Conservation (phyloP, 2,329 filamentous ascomycete species). For the Colletotrichum paranaense region DNA sequence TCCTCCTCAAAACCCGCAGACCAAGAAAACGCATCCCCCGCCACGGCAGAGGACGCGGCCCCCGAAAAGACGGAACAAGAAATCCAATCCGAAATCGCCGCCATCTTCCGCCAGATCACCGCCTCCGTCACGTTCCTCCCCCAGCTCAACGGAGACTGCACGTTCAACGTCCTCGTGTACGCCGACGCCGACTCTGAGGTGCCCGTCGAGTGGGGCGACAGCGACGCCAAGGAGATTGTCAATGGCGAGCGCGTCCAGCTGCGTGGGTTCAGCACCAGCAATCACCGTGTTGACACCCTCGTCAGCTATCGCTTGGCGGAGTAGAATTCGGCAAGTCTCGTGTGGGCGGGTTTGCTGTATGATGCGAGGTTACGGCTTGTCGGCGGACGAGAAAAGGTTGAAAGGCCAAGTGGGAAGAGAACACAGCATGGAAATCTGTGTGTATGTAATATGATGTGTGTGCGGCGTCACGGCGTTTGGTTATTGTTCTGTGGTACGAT, state of each 20-base stretch:
- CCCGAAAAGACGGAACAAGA: conserved; percentile 89
- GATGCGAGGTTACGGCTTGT: too few relatives aligned
- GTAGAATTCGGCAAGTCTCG: neutral
- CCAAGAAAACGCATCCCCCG: conserved; percentile 73
- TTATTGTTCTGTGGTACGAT: neutral
- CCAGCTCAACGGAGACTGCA: conserved; percentile 93
- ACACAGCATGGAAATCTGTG: neutral
- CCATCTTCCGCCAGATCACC: conserved; percentile 97
- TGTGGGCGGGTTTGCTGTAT: too few relatives aligned
- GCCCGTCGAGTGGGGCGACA: conserved; percentile 98
- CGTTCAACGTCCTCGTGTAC: conserved; percentile 98
- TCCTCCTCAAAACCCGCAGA: conserved; percentile 61
- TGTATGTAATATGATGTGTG: neutral
- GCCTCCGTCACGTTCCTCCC: conserved; percentile 97
- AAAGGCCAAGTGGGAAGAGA: neutral
- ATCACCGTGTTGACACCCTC: conserved; percentile 92
- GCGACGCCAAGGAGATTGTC: conserved; percentile 95
- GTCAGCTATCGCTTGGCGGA: conserved; percentile 83
- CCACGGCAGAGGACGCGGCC: conserved; percentile 41
- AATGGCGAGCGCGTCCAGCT: conserved; percentile 96
- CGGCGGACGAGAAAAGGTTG: too few relatives aligned
- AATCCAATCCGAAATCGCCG: conserved; percentile 95
- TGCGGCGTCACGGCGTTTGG: neutral
- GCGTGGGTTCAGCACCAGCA: conserved; percentile 94
- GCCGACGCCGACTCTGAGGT: conserved; percentile 97